Percentiles rank a stretch among this genome's conserved stretches.
phyloP scores from a whole-genome alignment of 2,329 filamentous ascomycete genomes.

The Beauveria pseudobassiana region DNA sequence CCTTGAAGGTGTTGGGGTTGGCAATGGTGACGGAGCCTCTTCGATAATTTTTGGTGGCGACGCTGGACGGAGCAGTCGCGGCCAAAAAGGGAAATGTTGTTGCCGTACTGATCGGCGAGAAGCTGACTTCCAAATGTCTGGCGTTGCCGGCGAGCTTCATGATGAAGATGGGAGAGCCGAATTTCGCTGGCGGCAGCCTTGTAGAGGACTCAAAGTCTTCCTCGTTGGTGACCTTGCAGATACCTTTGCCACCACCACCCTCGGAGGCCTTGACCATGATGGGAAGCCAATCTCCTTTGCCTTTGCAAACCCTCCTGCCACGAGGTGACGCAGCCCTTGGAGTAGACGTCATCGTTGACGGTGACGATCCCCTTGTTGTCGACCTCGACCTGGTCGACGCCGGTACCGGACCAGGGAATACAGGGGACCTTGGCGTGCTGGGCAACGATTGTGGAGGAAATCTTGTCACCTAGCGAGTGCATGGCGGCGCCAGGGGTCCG shows the following conservation, averaged over 20 bases:
- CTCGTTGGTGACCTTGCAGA: conserved; percentile 84
- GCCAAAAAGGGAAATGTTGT: conserved; percentile 98
- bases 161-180: conserved; percentile 96
- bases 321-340: conserved; percentile 82
- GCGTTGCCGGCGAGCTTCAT: conserved; percentile 99
- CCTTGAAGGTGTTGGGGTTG: conserved; percentile 78
- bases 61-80: conserved; percentile 98
- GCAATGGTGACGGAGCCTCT: conserved; percentile 95
- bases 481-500: conserved; percentile 96
- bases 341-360: conserved; percentile 76
- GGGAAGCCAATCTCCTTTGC: conserved; percentile 89
- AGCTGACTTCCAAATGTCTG: conserved; percentile 96
- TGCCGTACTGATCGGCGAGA: conserved; percentile 96
- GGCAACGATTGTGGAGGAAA: conserved; percentile 97
- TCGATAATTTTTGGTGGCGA: conserved; percentile 98
- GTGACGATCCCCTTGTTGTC: conserved; percentile 85
- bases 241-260: conserved; percentile 98
- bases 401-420: conserved; percentile 98
- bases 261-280: conserved; percentile 99
- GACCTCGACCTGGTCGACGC: conserved; percentile 72
- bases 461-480: conserved; percentile 98
- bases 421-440: conserved; percentile 95
- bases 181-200: conserved; percentile 96
- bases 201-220: conserved; percentile 83
- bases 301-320: conserved; percentile 80